These are phyloP conservation scores for Venturia pyrina DNA, from an alignment of 2,329 filamentous ascomycete species.

Conservation along the genomic window DNA sequence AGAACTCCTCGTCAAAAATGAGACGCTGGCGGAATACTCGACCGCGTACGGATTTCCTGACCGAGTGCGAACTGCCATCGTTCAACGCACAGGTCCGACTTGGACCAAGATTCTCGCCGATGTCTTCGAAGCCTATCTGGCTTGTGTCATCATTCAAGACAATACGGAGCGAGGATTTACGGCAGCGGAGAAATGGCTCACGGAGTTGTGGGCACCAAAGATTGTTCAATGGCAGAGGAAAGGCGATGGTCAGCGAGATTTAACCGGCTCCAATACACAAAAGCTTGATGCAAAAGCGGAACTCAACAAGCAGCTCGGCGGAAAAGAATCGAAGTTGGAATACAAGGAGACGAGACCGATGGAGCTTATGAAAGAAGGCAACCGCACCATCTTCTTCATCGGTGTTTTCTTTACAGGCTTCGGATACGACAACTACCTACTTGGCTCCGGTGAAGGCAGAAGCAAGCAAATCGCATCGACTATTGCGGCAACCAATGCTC, in stretches of 20 bases:
- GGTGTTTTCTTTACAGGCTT: constrained; percentile 58
- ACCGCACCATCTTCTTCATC: constrained; percentile 50
- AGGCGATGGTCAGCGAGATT: constrained; percentile 20
- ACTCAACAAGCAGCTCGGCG: constrained; percentile 26
- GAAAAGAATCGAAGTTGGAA: constrained; percentile 36
- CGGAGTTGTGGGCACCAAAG: constrained; percentile 59
- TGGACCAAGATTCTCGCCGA: constrained; percentile 68
- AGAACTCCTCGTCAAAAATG: constrained; percentile 71
- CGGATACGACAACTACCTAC: constrained; percentile 51
- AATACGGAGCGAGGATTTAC: constrained; percentile 47
- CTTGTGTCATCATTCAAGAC: constrained; percentile 63
- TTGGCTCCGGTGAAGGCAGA: constrained; percentile 54
- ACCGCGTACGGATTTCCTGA: constrained; percentile 60
- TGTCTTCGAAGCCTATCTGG: constrained; percentile 85
- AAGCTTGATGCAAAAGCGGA: constrained; percentile 27
- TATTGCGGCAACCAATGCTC: constrained; percentile 53
- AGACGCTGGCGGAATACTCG: constrained; percentile 62
- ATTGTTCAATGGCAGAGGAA: constrained; percentile 39
- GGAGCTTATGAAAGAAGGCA: constrained; percentile 44
- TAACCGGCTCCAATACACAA: constrained; percentile 14
- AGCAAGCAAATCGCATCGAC: constrained; percentile 61
- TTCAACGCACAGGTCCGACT: background rate
- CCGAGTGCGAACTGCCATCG: constrained; percentile 36
- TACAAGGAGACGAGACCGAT: constrained; percentile 32
- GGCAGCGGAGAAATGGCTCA: constrained; percentile 60